Base-by-base conservation (phyloP, 768 basidiomycete species). In the Boletellus ananiceps region DNA sequence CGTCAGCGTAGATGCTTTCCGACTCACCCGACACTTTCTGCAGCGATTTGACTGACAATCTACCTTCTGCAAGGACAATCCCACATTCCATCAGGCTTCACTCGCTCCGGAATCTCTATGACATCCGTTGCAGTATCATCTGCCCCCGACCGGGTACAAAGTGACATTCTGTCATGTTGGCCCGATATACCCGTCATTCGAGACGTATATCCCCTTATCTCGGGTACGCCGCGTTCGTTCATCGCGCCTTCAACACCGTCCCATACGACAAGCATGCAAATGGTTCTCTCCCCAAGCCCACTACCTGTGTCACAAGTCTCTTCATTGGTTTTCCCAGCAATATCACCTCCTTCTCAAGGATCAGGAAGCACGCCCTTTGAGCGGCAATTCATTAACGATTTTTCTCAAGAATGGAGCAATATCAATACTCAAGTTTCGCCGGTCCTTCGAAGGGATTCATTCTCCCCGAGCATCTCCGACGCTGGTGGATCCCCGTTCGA, bases 321-420 rank as follows among this genome's bases (percentile, higher is more conserved):
- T 5, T 51, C 52, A 35, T 32, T 63, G 40, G 36, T 52, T 4
- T 57, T 21, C 32, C 61, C 63, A 8, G 57, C 55, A 14, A 57
- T 69, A 38, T 67, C 67, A 9, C 66, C 63, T 0, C 67, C 61
- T 34, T 57, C 54, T 27, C 62, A 57, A 39, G 64, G 53, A 44
- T 49, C 56, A 15, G 55, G 46, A 52, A 58, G 55, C 23, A 61
- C 66, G 1, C 63, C 66, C 8, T 67, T 67, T 14, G 66, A 65
- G 27, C 57, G 56, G 29, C 65, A 65, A 33, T 67, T 69, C 36
- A n/a, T 19, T 16, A 42, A 47, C 45, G 41, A 62, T 37, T 54
- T 57, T 18, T 39, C 58, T 38, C 55, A 39, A 16, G 56, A 49
- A 33, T 67, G 57, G 63, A 54, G 29, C 47, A 39, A 14, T 34